These are phyloP conservation scores for Dothidotthia symphoricarpi DNA, from an alignment of 2,329 filamentous ascomycete genomes.

Conservation along the genomic window DNA sequence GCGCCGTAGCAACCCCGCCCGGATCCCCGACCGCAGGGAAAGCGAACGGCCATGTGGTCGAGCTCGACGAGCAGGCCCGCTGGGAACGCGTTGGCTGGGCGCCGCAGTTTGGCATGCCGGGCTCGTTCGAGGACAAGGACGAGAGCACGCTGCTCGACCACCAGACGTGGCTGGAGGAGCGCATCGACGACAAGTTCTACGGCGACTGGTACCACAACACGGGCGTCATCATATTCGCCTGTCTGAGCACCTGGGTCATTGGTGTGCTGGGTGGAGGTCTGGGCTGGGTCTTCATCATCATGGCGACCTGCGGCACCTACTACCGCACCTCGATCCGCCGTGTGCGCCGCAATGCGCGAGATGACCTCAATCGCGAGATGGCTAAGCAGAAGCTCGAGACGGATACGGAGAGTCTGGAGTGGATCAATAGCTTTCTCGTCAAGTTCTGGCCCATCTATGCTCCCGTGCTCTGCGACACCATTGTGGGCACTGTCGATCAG, in stretches of 20 bases:
- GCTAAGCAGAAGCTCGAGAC: constrained; percentile 83
- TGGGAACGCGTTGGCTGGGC: constrained; percentile 75
- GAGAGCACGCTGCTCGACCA: constrained; percentile 76
- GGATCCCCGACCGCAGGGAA: constrained; percentile 49
- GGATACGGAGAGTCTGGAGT: constrained; percentile 89
- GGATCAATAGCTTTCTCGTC: constrained; percentile 98
- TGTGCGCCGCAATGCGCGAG: constrained; percentile 91
- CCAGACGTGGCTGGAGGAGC: constrained; percentile 79
- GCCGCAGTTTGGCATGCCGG: constrained; percentile 68
- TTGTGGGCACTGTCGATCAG: constrained; percentile 93
- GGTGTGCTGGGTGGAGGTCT: constrained; percentile 87
- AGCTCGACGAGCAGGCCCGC: constrained; percentile 55
- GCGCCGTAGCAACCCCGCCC: constrained; percentile 56
- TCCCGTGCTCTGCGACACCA: constrained; percentile 84
- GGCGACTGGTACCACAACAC: constrained; percentile 99
- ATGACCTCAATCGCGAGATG: constrained; percentile 88
- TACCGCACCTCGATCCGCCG: constrained; percentile 93
- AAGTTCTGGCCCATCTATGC: constrained; percentile 99
- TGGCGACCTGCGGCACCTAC: constrained; percentile 90
- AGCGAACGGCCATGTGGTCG: constrained; percentile 53
- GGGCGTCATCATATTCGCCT: constrained; percentile 90
- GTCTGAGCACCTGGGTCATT: constrained; percentile 83
- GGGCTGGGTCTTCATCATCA: constrained; percentile 89
- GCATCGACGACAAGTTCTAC: constrained; percentile 84
- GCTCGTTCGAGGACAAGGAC: constrained; percentile 50